A percentile compares a stretch with the other conserved stretches of the same genome.
These are phyloP conservation scores for Rhodotorula toruloides DNA, from an alignment of 768 basidiomycete species.

Conservation along the genomic window DNA sequence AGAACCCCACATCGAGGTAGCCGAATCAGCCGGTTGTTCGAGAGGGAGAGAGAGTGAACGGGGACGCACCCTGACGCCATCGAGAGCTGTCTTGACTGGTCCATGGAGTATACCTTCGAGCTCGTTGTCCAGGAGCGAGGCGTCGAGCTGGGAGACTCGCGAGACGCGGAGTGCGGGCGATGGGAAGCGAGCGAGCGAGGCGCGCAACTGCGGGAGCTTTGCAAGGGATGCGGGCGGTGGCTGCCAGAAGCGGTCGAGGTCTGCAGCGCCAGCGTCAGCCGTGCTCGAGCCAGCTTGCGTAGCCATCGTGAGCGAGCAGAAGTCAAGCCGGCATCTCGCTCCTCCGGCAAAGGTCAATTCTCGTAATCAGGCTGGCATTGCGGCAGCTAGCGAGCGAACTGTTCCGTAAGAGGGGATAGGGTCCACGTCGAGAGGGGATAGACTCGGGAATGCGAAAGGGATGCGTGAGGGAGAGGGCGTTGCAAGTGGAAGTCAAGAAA, in stretches of 20 bases:
- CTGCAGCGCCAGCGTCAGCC: too few relatives aligned
- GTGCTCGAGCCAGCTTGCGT: neutral
- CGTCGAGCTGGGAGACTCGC: conserved; percentile 86
- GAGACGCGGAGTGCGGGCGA: conserved; percentile 47
- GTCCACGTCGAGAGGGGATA: too few relatives aligned
- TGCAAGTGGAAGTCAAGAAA: neutral
- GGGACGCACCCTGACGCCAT: conserved; percentile 45
- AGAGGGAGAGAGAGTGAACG: conserved; percentile 46
- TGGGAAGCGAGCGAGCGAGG: neutral
- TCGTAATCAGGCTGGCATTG: too few relatives aligned
- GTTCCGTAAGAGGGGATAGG: too few relatives aligned
- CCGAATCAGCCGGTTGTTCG: conserved; percentile 42
- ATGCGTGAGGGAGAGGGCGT: too few relatives aligned
- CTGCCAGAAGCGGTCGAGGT: conserved; percentile 30
- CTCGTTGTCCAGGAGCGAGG: conserved; percentile 82
- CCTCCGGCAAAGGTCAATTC: too few relatives aligned
- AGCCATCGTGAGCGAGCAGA: neutral
- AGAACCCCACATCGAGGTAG: conserved; percentile 49
- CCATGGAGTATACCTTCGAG: conserved; percentile 73
- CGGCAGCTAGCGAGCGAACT: too few relatives aligned
- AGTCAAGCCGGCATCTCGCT: neutral
- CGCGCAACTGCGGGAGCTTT: conserved; percentile 8
- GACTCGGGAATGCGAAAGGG: too few relatives aligned
- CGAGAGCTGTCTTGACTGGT: conserved; percentile 69
- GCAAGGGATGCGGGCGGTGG: conserved; percentile 6